Base-by-base conservation (phyloP, 345 rosid genomes). In the Gossypium longicalyx region DNA sequence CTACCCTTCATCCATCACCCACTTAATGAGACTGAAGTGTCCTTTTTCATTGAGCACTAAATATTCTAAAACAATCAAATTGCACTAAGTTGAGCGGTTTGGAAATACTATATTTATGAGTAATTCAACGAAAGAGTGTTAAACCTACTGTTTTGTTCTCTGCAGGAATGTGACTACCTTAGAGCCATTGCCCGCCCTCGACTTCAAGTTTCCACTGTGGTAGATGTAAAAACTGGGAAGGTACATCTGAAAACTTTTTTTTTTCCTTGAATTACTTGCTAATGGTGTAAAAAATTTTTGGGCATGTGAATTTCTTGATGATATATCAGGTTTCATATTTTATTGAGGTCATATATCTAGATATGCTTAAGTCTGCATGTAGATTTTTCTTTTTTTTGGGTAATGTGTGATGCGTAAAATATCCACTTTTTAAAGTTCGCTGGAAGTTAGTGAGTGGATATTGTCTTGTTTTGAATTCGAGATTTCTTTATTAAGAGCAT, bases 141-240 rank as follows among this genome's bases (percentile, higher is more conserved):
- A 56, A 67, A 64, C 57, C 43, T 54, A 81, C 71, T 59, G 29
- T 79, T 58, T 64, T 77, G 45, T 20, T 52, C 57, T 56, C 48
- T 86, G 77, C 86, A 94, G 98, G 98, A 94, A 82, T 94, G 98
- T 83, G 98, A 92, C 79, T 91, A 91, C 83, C 96, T 94, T 58
- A 86, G 83, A 78, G 95, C 90, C 52, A 70, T 89, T 19, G 98
- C 98, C 70, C 80, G 54, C 69, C 97, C 98, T 34, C 92, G 91
- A 70, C 98, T 94, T 80, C 88, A 79, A 27, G 64, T 68, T 67
- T 94, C 98, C 63, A 92, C 97, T 13, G 98, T 94, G 69, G 98
- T 94, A 74, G 98, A 94, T 86, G 43, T 82, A 27, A 89, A 73
- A 85, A 94, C 98, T 0, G 98, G 98, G 79, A 91, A 94, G 95